These are phyloP conservation scores for Fusarium algeriense DNA, from an alignment of 2,329 filamentous ascomycete genomes.

Conservation along the genomic window DNA sequence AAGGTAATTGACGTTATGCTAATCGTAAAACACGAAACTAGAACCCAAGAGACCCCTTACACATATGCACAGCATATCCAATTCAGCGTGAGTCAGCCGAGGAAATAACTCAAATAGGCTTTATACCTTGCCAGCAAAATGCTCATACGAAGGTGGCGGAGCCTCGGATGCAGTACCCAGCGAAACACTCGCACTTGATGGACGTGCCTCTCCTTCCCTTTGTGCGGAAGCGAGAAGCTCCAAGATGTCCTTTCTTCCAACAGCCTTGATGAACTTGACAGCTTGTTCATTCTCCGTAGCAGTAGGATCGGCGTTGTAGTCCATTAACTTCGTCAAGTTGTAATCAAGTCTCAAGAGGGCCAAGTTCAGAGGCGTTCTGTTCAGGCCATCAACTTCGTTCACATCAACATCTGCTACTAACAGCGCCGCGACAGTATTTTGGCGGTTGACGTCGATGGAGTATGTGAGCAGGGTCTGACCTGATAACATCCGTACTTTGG, in stretches of 20 bases:
- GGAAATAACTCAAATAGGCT: too few species aligned
- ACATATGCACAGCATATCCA: too few species aligned
- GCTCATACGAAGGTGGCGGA: conserved; percentile 15
- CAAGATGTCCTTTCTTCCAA: not conserved
- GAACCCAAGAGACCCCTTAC: too few species aligned
- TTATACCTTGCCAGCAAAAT: conserved; percentile 6
- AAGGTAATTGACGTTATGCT: too few species aligned
- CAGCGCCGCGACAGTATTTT: not conserved
- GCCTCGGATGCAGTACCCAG: not conserved
- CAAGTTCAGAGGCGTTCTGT: conserved; percentile 6
- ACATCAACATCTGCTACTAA: not conserved
- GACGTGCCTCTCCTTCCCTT: not conserved
- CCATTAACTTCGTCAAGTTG: conserved; percentile 12
- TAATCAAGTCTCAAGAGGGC: not conserved
- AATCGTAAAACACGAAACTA: too few species aligned
- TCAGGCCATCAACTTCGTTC: conserved; percentile 13
- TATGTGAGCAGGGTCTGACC: conserved; percentile 14
- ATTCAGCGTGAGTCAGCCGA: too few species aligned
- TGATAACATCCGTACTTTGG: conserved; percentile 11
- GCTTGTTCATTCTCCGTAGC: not conserved
- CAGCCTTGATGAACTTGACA: conserved; percentile 11
- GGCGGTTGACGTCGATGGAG: conserved; percentile 13
- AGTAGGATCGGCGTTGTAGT: not conserved
- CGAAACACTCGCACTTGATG: fast-evolving
- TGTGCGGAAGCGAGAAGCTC: not conserved